phyloP scores from a whole-genome alignment of 2,329 filamentous ascomycete species.

The Plectosphaerella cucumerina region DNA sequence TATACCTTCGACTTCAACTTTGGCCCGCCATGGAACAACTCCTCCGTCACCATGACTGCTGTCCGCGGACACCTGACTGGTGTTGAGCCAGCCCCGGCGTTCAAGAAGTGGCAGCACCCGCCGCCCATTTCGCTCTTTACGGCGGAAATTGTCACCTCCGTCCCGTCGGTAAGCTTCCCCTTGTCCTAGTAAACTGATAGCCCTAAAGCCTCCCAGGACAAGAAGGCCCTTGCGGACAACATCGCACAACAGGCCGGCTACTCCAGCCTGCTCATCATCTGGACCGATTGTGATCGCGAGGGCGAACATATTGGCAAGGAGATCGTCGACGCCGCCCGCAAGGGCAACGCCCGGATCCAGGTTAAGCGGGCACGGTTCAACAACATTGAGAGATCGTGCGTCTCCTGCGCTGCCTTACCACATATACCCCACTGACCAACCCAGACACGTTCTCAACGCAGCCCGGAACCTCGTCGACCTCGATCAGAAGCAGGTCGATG shows the following conservation, averaged over 20 bases:
- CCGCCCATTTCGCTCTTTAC: slow-evolving; percentile 77
- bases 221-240: slow-evolving; percentile 76
- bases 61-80: slow-evolving; percentile 83
- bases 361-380: slow-evolving; percentile 88
- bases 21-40: slow-evolving; percentile 71
- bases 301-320: slow-evolving; percentile 95
- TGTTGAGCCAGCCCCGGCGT: slow-evolving; percentile 71
- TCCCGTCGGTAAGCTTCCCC: slow-evolving; percentile 55
- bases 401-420: slow-evolving; percentile 7
- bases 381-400: slow-evolving; percentile 87
- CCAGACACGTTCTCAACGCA: slow-evolving; percentile 79
- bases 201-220: slow-evolving; percentile 53
- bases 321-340: slow-evolving; percentile 74
- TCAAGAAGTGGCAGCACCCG: slow-evolving; percentile 77
- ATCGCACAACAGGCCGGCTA: slow-evolving; percentile 73
- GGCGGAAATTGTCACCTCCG: slow-evolving; percentile 65
- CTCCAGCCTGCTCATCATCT: slow-evolving; percentile 80
- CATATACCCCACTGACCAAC: slow-evolving; percentile 5
- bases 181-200: not conserved
- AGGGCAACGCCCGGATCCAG: slow-evolving; percentile 68
- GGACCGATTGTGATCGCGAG: slow-evolving; percentile 98
- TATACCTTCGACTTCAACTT: slow-evolving; percentile 92
- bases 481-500: slow-evolving; percentile 82
- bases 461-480: slow-evolving; percentile 72
- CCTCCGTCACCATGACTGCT: slow-evolving; percentile 87